These are phyloP conservation scores for Tolypocladium sp. DNA, from an alignment of 2,329 filamentous ascomycete genomes.

Conservation along the genomic window DNA sequence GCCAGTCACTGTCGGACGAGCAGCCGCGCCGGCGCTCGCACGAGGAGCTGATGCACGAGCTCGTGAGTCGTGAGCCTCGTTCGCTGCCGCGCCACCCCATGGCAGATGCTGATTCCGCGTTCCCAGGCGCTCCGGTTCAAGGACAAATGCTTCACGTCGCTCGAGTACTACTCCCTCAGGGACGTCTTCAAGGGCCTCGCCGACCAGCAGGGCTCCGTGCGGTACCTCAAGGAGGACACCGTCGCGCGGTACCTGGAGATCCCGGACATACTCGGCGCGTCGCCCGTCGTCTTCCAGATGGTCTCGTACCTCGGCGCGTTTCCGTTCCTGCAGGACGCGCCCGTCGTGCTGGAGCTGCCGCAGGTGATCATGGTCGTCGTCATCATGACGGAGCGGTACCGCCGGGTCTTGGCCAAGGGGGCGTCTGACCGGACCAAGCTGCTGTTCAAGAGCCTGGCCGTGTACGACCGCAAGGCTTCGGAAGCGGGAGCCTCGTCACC, in stretches of 20 bases:
- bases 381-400: conserved; percentile 63
- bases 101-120: background rate
- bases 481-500: conserved; percentile 12
- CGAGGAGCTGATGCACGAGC: conserved; percentile 40
- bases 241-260: conserved; percentile 64
- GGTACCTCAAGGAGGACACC: conserved; percentile 60
- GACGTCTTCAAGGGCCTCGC: conserved; percentile 65
- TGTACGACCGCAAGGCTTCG: conserved; percentile 53
- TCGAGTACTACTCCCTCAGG: conserved; percentile 66
- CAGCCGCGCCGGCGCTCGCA: conserved; percentile 33
- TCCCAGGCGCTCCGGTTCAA: conserved; percentile 53
- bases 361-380: conserved; percentile 64
- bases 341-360: conserved; percentile 59
- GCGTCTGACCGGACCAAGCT: conserved; percentile 52
- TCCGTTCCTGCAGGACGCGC: conserved; percentile 62
- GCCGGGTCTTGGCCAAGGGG: conserved; percentile 49
- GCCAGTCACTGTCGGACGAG: conserved; percentile 41
- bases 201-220: conserved; percentile 50
- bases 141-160: conserved; percentile 58
- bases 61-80: conserved; percentile 36
- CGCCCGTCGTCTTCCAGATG: conserved; percentile 63
- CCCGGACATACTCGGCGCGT: conserved; percentile 58
- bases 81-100: background rate
- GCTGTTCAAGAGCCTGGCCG: conserved; percentile 62
- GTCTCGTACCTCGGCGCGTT: conserved; percentile 64